These are phyloP conservation scores for Aspergillus bridgeri DNA, from an alignment of 495 filamentous ascomycete species.

Conservation along the genomic window DNA sequence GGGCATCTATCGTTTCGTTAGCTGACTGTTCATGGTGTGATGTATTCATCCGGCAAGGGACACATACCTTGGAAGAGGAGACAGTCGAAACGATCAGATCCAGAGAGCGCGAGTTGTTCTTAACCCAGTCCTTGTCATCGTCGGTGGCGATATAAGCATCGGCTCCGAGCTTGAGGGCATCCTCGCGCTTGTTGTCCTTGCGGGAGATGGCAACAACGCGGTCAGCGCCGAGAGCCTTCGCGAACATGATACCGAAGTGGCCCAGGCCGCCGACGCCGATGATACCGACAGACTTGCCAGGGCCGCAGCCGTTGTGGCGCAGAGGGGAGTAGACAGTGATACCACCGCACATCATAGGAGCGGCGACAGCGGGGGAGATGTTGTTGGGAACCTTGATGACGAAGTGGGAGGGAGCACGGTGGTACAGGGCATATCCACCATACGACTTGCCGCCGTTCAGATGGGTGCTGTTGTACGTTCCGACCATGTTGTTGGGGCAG, in stretches of 20 bases:
- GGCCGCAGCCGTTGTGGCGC: slow-evolving; percentile 62
- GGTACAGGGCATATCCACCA: slow-evolving; percentile 63
- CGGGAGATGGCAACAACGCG: slow-evolving; percentile 71
- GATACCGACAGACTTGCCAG: slow-evolving; percentile 72
- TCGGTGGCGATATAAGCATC: slow-evolving; percentile 71
- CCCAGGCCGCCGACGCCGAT: slow-evolving; percentile 75
- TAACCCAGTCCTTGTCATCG: slow-evolving; percentile 66
- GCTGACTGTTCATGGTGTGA: background rate
- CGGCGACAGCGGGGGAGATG: slow-evolving; percentile 48
- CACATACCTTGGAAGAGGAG: slow-evolving; percentile 47
- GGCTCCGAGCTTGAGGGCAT: slow-evolving; percentile 53
- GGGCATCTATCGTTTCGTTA: slow-evolving; percentile 50
- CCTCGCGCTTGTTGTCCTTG: slow-evolving; percentile 56
- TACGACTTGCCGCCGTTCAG: slow-evolving; percentile 52
- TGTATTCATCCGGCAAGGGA: background rate
- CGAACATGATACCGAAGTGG: slow-evolving; percentile 54
- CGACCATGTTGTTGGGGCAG: slow-evolving; percentile 51
- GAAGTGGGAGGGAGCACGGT: slow-evolving; percentile 65
- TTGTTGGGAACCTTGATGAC: slow-evolving; percentile 68
- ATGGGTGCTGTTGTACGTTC: slow-evolving; percentile 19
- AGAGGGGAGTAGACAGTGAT: slow-evolving; percentile 69
- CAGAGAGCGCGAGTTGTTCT: slow-evolving; percentile 53
- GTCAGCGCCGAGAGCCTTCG: slow-evolving; percentile 61
- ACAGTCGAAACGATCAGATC: slow-evolving; percentile 75
- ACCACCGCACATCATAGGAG: slow-evolving; percentile 77